Conservation (phyloP, 208 protist species). For the Trypanosoma cruzi region DNA sequence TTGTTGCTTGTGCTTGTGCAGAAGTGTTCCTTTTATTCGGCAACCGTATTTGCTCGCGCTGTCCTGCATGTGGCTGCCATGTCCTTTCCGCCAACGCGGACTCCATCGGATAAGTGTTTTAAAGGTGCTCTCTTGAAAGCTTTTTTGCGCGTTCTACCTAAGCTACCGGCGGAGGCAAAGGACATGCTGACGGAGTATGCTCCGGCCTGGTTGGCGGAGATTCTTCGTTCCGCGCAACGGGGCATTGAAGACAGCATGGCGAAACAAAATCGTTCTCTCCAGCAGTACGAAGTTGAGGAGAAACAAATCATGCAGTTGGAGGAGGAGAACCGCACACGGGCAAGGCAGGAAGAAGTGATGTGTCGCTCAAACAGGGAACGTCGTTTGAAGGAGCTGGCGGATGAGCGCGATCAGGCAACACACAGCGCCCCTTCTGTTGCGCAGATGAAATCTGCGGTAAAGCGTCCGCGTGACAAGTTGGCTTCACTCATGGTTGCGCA, state of each 20-base stretch:
- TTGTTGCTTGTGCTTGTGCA: slow-evolving; percentile 52
- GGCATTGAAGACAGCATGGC: slow-evolving; percentile 44
- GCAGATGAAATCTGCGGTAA: slow-evolving; percentile 8
- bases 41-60: slow-evolving; percentile 23
- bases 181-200: slow-evolving; percentile 35
- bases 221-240: slow-evolving; percentile 28
- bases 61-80: slow-evolving; percentile 59
- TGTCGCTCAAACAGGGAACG: slow-evolving; percentile 25
- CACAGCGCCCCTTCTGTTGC: neutral
- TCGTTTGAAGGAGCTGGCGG: slow-evolving; percentile 14
- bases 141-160: slow-evolving; percentile 41
- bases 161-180: slow-evolving; percentile 25
- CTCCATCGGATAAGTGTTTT: slow-evolving; percentile 35
- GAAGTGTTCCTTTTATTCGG: slow-evolving; percentile 44
- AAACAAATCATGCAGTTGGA: slow-evolving; percentile 26
- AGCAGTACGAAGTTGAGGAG: slow-evolving; percentile 68
- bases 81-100: slow-evolving; percentile 39
- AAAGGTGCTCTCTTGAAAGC: slow-evolving; percentile 24
- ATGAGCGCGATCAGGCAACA: slow-evolving; percentile 6
- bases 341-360: slow-evolving; percentile 21
- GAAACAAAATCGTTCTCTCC: slow-evolving; percentile 54
- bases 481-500: slow-evolving; percentile 16
- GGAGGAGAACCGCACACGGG: slow-evolving; percentile 7
- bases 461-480: slow-evolving; percentile 22
- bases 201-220: slow-evolving; percentile 50